Conservation (phyloP, 345 rosid species). For the Kernera saxatilis region DNA sequence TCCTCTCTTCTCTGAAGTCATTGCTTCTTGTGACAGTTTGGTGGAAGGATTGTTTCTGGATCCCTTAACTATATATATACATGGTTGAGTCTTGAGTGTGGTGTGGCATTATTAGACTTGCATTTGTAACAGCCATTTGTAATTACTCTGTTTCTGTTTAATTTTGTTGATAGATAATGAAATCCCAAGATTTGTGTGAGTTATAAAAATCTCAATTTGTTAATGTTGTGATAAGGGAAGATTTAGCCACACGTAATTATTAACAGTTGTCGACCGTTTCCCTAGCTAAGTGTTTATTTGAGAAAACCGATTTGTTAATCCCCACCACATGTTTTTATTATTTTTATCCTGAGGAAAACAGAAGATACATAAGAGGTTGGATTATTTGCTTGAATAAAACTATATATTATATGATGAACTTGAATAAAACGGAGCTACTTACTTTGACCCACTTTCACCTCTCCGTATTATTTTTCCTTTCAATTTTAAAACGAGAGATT, state of each 20-base stretch:
- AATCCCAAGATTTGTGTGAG: neutral
- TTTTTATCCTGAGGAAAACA: neutral
- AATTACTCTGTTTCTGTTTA: neutral
- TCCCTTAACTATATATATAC: neutral
- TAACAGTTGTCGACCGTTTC: neutral
- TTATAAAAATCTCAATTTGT: neutral
- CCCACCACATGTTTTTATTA: constrained; percentile 1
- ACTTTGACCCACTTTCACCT: constrained; percentile 12
- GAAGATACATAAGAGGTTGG: neutral
- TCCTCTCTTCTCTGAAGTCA: neutral
- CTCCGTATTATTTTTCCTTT: neutral
- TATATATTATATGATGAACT: neutral
- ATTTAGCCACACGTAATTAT: neutral
- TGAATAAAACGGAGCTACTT: too few relatives aligned
- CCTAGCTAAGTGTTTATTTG: neutral
- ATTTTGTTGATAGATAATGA: neutral
- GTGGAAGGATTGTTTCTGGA: neutral
- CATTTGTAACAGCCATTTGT: neutral
- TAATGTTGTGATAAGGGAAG: neutral
- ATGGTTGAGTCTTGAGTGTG: neutral
- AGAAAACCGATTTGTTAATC: neutral
- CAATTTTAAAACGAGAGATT: neutral
- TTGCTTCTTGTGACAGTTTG: neutral
- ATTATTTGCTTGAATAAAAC: neutral
- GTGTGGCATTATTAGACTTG: neutral